A percentile compares a stretch with the other conserved stretches of the same genome.
These are phyloP conservation scores for Yamadazyma sp. DNA, from an alignment of 805 yeast species.

Conservation along the genomic window DNA sequence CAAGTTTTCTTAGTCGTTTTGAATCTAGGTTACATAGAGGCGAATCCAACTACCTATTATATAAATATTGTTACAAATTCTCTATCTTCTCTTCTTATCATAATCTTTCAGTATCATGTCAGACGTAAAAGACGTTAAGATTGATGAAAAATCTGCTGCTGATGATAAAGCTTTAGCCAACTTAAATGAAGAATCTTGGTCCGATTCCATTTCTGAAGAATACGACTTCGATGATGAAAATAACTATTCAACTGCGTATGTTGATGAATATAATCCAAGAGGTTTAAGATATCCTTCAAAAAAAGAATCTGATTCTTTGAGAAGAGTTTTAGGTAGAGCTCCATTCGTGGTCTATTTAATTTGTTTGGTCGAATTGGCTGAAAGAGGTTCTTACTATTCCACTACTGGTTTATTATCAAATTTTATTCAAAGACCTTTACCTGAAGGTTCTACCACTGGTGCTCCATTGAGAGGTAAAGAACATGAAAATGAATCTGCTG, in stretches of 20 bases:
- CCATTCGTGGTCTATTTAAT: conserved; percentile 50
- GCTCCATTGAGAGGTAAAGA: conserved; percentile 29
- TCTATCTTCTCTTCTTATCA: too few relatives aligned
- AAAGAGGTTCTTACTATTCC: conserved; percentile 55
- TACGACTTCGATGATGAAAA: conserved; percentile 21
- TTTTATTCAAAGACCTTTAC: conserved; percentile 52
- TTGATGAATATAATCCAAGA: conserved; percentile 33
- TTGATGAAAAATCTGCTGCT: too few relatives aligned
- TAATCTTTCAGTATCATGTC: too few relatives aligned
- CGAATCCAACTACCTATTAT: background rate
- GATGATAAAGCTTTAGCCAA: conserved; percentile 1
- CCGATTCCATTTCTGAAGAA: conserved; percentile 13
- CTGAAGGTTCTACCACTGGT: conserved; percentile 46
- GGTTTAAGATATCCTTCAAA: conserved; percentile 37
- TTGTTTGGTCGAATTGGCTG: conserved; percentile 50
- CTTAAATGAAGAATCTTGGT: conserved; percentile 10
- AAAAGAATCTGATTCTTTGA: conserved; percentile 21
- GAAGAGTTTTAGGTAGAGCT: conserved; percentile 44
- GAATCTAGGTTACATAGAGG: too few relatives aligned
- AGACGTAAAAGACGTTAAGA: background rate
- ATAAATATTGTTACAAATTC: too few relatives aligned
- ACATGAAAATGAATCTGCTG: conserved; percentile 36
- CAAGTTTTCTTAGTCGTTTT: too few relatives aligned
- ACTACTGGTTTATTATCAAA: conserved; percentile 42
- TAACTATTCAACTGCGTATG: conserved; percentile 20